Evolutionary conservation across 2,329 filamentous ascomycete genomes (phyloP), one percentile per base, ranked within the genome.

Genomic region (Hortaea sp.): DNA sequence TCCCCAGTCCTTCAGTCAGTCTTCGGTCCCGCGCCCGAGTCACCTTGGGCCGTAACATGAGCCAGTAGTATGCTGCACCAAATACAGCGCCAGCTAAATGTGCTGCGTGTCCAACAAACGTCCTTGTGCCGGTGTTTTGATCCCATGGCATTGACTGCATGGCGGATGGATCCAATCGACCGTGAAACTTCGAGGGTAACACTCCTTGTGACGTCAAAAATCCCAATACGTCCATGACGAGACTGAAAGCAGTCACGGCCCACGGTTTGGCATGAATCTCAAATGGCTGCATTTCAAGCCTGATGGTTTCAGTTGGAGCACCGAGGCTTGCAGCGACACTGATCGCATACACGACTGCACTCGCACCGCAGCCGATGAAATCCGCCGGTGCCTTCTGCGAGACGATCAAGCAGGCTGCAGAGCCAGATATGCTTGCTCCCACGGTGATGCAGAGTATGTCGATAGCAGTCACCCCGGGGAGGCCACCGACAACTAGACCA

Each of bases 1-100:
- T 20, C 20, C 20, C 20, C 20, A 20, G 20, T 20, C 20, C 20
- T 20, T 20, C 20, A 20, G 20, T 20, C 4, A 20, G 2, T 20
- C 4, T 20, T 20, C 20, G 20, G 20, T 20, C 4, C 20, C 4
- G 20, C 20, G 20, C 20, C 20, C 20, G 20, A 4, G 20, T 4
- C 2, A 20, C 4, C 77, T 78, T 35, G 9, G 32, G 4, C n/a
- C 32, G 9, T 12, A 35, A 4, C 9, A 35, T 12, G 2, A 35
- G 32, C 32, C 11, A 44, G 44, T 50, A 50, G 32, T 50, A 50
- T 5, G 43, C 11, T 4, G 42, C 27, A 5, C 45, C 49, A 37
- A 50, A 50, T 5, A 12, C 34, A 5, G 43, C 43, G 10, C 49
- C 49, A 41, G 32, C 46, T 29, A 50, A 30, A 43, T 50, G 49